Conservation (phyloP, 257 asterid species). For the Jasminum sambac region DNA sequence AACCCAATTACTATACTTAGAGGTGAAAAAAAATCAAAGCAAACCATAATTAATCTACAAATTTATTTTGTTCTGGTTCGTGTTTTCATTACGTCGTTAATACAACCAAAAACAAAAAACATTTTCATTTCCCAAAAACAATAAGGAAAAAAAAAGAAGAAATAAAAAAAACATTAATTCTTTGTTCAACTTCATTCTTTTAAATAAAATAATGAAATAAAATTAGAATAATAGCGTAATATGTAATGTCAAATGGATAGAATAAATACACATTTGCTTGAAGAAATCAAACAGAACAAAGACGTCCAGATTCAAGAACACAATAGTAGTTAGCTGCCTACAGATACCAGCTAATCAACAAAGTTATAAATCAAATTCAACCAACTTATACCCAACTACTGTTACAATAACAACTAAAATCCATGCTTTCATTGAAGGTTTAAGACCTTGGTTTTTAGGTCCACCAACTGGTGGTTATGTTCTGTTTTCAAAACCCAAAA, state of each 20-base stretch:
- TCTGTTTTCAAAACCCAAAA: constrained; percentile 41
- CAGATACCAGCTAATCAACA: not conserved
- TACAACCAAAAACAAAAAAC: no score
- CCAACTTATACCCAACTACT: constrained; percentile 40
- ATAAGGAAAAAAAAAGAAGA: no score
- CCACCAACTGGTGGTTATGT: constrained; percentile 89
- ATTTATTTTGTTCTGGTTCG: no score
- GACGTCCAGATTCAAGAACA: not conserved
- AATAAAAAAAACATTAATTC: no score
- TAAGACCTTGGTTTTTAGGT: constrained; percentile 44
- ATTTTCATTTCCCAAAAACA: no score
- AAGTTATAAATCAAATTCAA: constrained; percentile 8
- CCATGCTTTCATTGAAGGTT: constrained; percentile 35
- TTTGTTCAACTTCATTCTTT: no score
- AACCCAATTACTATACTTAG: no score
- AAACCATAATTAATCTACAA: no score
- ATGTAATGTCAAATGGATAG: not conserved
- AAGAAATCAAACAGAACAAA: not conserved
- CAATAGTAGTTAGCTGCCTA: not conserved
- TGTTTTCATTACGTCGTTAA: no score
- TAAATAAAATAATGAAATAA: no score
- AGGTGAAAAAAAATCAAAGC: no score
- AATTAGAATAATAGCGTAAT: not conserved
- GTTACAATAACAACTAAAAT: constrained; percentile 25
- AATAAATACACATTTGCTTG: not conserved